A percentile compares a stretch with the other conserved stretches of the same genome.
Conservation (phyloP, 352 stramenopile species). For the Phytophthora sansomeana region DNA sequence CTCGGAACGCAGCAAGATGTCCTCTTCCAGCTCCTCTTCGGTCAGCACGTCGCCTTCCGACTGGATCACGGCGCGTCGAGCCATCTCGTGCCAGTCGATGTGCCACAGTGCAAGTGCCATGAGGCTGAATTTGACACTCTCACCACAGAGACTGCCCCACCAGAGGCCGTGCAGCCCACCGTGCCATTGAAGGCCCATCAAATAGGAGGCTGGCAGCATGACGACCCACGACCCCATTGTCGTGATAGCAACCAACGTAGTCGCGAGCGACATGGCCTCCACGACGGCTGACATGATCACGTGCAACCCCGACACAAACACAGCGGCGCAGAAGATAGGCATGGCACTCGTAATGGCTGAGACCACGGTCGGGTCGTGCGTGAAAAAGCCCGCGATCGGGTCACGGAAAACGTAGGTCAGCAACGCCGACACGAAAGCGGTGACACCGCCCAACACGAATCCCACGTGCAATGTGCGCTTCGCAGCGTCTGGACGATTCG, state of each 20-base stretch:
- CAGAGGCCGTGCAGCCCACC: slow-evolving; percentile 70
- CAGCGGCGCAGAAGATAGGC: slow-evolving; percentile 74
- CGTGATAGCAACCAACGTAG: slow-evolving; percentile 77
- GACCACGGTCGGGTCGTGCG: slow-evolving; percentile 62
- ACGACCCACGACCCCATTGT: slow-evolving; percentile 74
- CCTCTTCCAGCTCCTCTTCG: slow-evolving; percentile 61
- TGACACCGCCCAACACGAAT: slow-evolving; percentile 67
- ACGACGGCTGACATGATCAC: slow-evolving; percentile 82
- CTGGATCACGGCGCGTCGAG: slow-evolving; percentile 63
- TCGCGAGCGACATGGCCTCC: slow-evolving; percentile 81
- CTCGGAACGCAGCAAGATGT: slow-evolving; percentile 66
- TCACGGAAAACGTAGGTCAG: slow-evolving; percentile 57
- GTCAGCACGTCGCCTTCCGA: slow-evolving; percentile 58
- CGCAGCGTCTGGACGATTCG: slow-evolving; percentile 62
- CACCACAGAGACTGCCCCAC: slow-evolving; percentile 78
- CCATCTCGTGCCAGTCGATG: slow-evolving; percentile 81
- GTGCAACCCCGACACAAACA: slow-evolving; percentile 81
- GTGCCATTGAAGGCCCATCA: slow-evolving; percentile 59
- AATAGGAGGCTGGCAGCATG: slow-evolving; percentile 69
- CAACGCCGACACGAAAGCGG: slow-evolving; percentile 62
- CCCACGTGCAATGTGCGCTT: slow-evolving; percentile 69
- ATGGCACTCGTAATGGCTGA: slow-evolving; percentile 61
- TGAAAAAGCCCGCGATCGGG: slow-evolving; percentile 68
- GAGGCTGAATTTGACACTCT: slow-evolving; percentile 76
- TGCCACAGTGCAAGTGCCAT: slow-evolving; percentile 61